phyloP scores from a whole-genome alignment of 305 asterid species.

The Rubia tinctorum region DNA sequence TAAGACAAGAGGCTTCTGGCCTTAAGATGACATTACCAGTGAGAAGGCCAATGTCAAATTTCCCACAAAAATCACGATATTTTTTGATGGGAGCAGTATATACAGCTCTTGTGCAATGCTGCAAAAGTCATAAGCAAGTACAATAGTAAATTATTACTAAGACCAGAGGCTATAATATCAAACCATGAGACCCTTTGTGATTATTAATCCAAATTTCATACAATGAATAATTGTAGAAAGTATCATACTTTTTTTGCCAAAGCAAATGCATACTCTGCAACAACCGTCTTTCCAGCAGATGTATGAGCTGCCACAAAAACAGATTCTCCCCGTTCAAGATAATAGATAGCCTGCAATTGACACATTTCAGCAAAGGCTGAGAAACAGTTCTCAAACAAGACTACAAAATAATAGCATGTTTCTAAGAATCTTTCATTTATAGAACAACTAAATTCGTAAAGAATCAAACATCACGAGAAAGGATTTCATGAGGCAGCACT shows the following conservation, averaged over 20 bases:
- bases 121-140: slow-evolving; percentile 28
- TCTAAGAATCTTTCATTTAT: not conserved
- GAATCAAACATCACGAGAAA: too few species aligned
- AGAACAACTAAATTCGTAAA: not conserved
- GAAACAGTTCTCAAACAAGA: slow-evolving; percentile 2
- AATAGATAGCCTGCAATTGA: slow-evolving; percentile 75
- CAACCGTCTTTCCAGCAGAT: slow-evolving; percentile 97
- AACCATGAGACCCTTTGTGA: not conserved
- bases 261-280: slow-evolving; percentile 99
- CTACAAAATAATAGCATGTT: not conserved
- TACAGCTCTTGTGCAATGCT: slow-evolving; percentile 99
- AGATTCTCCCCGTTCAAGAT: slow-evolving; percentile 94
- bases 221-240: not conserved
- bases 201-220: not conserved
- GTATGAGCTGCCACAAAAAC: slow-evolving; percentile 99
- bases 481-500: too few species aligned
- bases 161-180: slow-evolving; percentile 3
- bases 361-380: slow-evolving; percentile 13
- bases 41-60: slow-evolving; percentile 96
- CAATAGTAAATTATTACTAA: not conserved
- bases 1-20: slow-evolving; percentile 98
- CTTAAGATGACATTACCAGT: slow-evolving; percentile 98
- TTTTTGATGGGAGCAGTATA: slow-evolving; percentile 98
- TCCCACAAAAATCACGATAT: slow-evolving; percentile 97
- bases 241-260: slow-evolving; percentile 79